A percentile compares a stretch with the other conserved stretches of the same genome.
Conservation (phyloP, 805 yeast genomes). For the Yarrowia deformans region DNA sequence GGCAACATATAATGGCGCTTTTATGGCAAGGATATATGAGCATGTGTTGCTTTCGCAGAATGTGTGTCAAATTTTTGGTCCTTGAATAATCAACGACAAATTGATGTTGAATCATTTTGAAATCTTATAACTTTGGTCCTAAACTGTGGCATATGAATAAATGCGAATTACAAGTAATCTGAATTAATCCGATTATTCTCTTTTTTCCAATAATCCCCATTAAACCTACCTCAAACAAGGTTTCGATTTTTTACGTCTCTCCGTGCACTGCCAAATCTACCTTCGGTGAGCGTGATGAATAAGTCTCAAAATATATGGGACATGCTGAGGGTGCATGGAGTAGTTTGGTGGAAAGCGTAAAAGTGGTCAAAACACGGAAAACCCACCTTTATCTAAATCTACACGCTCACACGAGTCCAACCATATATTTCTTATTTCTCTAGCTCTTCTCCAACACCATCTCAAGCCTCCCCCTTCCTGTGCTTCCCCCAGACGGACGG, state of each 20-base stretch:
- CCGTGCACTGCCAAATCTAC: constrained; percentile 5
- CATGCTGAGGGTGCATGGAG: background rate
- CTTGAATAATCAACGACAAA: too few relatives aligned
- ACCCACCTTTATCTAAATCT: background rate
- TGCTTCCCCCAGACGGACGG: background rate
- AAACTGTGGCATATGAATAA: too few relatives aligned
- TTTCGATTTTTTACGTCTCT: background rate
- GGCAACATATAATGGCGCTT: too few relatives aligned
- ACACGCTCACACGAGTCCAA: background rate
- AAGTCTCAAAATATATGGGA: background rate
- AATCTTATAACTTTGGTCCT: too few relatives aligned
- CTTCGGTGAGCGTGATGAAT: background rate
- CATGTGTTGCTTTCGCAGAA: too few relatives aligned
- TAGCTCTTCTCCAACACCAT: background rate
- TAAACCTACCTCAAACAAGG: background rate
- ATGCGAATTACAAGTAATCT: too few relatives aligned
- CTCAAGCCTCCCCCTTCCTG: background rate
- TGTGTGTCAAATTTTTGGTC: too few relatives aligned
- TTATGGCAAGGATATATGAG: too few relatives aligned
- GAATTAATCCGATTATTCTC: too few relatives aligned
- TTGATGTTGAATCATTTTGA: too few relatives aligned
- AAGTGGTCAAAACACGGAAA: background rate
- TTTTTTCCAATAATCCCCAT: background rate
- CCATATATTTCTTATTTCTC: background rate
- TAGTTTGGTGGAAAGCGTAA: too few relatives aligned